Conservation (phyloP, 1,284 basidiomycete species). For the Afroboletus lepidellus region DNA sequence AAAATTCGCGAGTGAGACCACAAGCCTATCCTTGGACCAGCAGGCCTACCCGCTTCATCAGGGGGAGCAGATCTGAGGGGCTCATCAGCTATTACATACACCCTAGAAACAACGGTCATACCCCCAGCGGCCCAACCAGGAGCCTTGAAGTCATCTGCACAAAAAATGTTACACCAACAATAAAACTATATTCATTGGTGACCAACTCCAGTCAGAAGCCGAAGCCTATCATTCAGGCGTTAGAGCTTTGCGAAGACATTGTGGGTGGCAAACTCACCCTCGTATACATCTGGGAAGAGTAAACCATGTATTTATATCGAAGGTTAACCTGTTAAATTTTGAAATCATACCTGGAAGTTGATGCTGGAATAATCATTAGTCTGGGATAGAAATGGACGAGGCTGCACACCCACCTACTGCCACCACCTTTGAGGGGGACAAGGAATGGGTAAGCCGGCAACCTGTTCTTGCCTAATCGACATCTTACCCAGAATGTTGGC, state of each 20-base stretch:
- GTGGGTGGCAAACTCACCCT: slow-evolving; percentile 39
- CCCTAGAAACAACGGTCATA: slow-evolving; percentile 26
- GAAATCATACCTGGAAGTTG: slow-evolving; percentile 52
- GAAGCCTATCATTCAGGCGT: slow-evolving; percentile 44
- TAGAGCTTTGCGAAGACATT: background rate
- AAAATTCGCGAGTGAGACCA: background rate
- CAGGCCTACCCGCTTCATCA: slow-evolving; percentile 61
- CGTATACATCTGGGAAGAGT: slow-evolving; percentile 54
- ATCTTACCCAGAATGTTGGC: slow-evolving; percentile 62
- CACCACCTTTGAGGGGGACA: slow-evolving; percentile 40
- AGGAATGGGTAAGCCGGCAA: background rate
- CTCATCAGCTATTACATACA: background rate
- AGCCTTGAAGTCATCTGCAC: slow-evolving; percentile 68
- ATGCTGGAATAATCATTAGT: slow-evolving; percentile 42
- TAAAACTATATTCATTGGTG: background rate
- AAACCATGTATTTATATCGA: background rate
- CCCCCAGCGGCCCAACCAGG: slow-evolving; percentile 66
- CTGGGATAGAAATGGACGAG: slow-evolving; percentile 1
- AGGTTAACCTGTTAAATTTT: background rate
- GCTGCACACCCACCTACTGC: slow-evolving; percentile 43
- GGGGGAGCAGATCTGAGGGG: slow-evolving; percentile 56
- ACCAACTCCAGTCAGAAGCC: slow-evolving; percentile 66
- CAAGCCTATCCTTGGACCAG: background rate
- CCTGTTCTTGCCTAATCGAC: background rate
- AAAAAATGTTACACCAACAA: background rate